phyloP scores from a whole-genome alignment of 1,284 basidiomycete genomes.

The Apiotrichum mycotoxinovorans region DNA sequence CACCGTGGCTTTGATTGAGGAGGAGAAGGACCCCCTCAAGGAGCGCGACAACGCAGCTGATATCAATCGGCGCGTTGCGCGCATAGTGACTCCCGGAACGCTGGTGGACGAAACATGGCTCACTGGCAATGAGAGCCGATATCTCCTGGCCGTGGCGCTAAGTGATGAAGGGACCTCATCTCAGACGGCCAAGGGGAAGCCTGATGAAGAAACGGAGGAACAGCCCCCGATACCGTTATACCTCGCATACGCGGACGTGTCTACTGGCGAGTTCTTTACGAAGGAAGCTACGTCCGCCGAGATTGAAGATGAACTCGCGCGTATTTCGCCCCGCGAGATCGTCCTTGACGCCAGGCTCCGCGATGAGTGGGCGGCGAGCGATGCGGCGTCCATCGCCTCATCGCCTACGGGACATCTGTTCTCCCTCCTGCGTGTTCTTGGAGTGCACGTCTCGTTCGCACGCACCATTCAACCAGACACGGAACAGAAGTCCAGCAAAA shows the following conservation, averaged over 20 bases:
- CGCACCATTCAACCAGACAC: constrained; percentile 6
- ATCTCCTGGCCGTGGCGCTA: constrained; percentile 67
- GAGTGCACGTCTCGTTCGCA: constrained; percentile 43
- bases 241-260: constrained; percentile 90
- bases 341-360: constrained; percentile 61
- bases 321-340: constrained; percentile 76
- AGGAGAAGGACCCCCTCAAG: constrained; percentile 56
- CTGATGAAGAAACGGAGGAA: not conserved
- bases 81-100: constrained; percentile 87
- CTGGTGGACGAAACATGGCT: constrained; percentile 85
- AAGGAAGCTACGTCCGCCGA: constrained; percentile 58
- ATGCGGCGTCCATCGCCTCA: not conserved
- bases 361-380: constrained; percentile 21
- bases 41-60: constrained; percentile 5
- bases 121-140: constrained; percentile 79
- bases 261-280: constrained; percentile 88
- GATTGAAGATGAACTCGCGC: constrained; percentile 76
- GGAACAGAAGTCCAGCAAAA: not conserved
- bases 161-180: not conserved
- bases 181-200: not conserved
- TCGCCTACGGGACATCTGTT: not conserved
- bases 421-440: constrained; percentile 30
- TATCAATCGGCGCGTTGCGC: constrained; percentile 64
- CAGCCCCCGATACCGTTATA: constrained; percentile 47
- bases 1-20: constrained; percentile 88